Percentiles rank a stretch among this genome's conserved stretches.
phyloP scores from a whole-genome alignment of 2,329 filamentous ascomycete genomes.

The Arthrobotrys conoides region DNA sequence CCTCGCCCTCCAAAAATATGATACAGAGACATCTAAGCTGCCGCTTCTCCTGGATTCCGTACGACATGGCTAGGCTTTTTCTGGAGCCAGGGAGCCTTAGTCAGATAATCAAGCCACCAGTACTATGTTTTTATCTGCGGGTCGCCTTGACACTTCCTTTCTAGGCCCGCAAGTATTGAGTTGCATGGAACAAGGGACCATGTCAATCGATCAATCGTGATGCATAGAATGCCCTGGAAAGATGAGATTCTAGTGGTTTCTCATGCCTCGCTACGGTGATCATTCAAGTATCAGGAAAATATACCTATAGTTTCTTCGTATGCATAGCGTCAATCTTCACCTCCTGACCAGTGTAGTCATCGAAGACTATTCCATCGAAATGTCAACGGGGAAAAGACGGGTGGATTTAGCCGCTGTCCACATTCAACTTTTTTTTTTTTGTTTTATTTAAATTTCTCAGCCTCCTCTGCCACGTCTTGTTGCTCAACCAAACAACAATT shows the following conservation, averaged over 20 bases:
- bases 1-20: not conserved
- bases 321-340: not conserved
- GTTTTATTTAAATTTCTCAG: no score
- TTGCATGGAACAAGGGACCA: not conserved
- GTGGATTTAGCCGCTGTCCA: not conserved
- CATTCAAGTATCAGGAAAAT: no score
- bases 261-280: not conserved
- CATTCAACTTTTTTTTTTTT: not conserved
- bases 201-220: not conserved
- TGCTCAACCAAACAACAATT: not conserved
- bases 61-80: not conserved
- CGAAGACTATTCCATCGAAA: not conserved
- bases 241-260: not conserved
- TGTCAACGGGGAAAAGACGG: not conserved
- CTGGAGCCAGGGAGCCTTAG: not conserved
- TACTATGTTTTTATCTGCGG: not conserved
- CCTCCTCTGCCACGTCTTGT: not conserved
- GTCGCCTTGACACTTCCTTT: not conserved
- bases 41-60: not conserved
- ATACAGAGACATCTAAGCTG: not conserved
- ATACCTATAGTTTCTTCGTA: not conserved
- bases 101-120: slow-evolving; percentile 1
- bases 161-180: not conserved
- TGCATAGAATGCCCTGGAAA: not conserved
- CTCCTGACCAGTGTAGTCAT: not conserved